Base-by-base conservation (phyloP, 495 filamentous ascomycete species). In the Platismatia glauca region DNA sequence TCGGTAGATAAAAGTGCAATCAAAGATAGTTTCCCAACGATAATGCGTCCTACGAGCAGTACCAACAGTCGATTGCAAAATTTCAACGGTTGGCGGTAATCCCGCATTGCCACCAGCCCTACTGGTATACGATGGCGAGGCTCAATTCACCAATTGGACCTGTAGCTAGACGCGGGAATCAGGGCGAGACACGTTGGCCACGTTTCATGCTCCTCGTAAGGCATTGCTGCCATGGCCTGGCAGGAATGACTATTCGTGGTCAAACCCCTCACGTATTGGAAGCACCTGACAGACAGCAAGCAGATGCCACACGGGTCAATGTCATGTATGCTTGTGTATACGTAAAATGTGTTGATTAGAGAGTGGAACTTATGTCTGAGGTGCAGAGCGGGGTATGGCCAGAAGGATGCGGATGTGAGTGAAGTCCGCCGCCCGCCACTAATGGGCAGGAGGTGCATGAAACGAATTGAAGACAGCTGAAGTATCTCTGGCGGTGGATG, bases 141-240 rank as follows among this genome's bases (percentile, higher is more conserved):
- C 60, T 62, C 60, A 62, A 55, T 33, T 24, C 33, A 22, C 48
- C 48, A 52, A 53, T 53, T 53, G 50, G 4, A 53, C 29, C 29
- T 56, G n/a, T 34, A 11, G 56, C 50, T 56, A 56, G 38, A 62
- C 31, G 50, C 50, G 29, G 50, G 29, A 31, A 33, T 53, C 15
- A 33, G 29, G 50, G 27, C 7, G 50, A 53, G 27, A 39, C 20
- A 56, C 50, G 27, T 44, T 44, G 59, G 16, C 33, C 50, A 33
- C 35, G 59, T 56, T 61, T 55, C 37, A 61, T 29, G 50, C 50
- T 55, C 46, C 59, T 41, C 39, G 39, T 31, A 38, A 39, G 59
- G 59, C 59, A 48, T 29, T 53, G 50, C 48, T 27, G 50, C 3
- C 11, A 16, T 31, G 16, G 24, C 35, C 6, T 52, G 22, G 12